Percentiles rank a stretch among this genome's conserved stretches.
phyloP scores from a whole-genome alignment of 345 rosid genomes.

The Bruguiera gymnorhiza region DNA sequence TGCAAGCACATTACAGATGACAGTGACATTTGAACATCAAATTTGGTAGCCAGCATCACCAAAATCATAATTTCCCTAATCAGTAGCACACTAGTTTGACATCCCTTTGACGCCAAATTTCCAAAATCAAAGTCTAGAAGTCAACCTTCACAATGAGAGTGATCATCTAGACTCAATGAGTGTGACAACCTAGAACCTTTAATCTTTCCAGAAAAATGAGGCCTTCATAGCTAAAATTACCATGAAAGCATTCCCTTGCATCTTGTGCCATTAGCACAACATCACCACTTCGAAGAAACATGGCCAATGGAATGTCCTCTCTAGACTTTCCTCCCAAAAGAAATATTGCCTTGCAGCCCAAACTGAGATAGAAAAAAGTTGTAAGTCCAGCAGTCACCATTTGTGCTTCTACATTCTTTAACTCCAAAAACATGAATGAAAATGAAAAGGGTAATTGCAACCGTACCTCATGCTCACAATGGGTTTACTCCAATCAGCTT shows the following conservation, averaged over 20 bases:
- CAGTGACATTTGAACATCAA: too few species aligned
- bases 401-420: neutral
- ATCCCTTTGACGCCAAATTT: too few species aligned
- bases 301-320: constrained; percentile 71
- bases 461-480: constrained; percentile 90
- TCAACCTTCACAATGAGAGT: too few species aligned
- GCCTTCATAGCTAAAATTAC: constrained; percentile 30
- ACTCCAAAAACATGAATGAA: neutral
- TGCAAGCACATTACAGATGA: too few species aligned
- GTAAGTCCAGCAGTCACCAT: constrained; percentile 1
- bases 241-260: constrained; percentile 93
- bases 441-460: neutral
- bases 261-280: constrained; percentile 90
- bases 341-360: constrained; percentile 94
- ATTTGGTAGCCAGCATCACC: too few species aligned
- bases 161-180: too few species aligned
- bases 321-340: constrained; percentile 84
- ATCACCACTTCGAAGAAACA: constrained; percentile 96
- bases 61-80: too few species aligned
- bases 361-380: constrained; percentile 36
- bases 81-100: too few species aligned
- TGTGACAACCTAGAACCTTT: neutral
- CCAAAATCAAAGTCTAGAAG: too few species aligned
- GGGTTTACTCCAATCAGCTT: constrained; percentile 92
- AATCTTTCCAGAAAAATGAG: neutral